Evolutionary conservation across 225 moss, liverwort and hornwort species (phyloP).

Genomic region (Physcomitrium patens): DNA sequence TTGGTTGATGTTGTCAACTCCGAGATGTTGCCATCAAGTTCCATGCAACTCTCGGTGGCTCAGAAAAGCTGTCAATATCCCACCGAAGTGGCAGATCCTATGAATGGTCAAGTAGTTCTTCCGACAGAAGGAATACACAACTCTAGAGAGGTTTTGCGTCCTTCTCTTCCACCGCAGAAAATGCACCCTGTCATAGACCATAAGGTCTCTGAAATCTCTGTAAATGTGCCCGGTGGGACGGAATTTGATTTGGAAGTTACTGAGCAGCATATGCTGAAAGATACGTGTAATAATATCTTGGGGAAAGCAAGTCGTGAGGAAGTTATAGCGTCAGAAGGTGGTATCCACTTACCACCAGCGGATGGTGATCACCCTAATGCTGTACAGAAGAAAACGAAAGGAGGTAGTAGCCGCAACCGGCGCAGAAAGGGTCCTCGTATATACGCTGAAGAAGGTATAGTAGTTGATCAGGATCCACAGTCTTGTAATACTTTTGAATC

Average conservation of each 20-base stretch:
- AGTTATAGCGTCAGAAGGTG: constrained; percentile 25
- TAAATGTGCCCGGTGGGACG: neutral
- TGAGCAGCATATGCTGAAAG: constrained; percentile 29
- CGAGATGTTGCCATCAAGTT: constrained; percentile 12
- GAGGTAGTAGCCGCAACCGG: constrained; percentile 41
- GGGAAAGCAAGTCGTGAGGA: constrained; percentile 30
- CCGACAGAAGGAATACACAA: constrained; percentile 12
- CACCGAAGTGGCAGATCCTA: constrained; percentile 16
- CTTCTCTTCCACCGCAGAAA: constrained; percentile 8
- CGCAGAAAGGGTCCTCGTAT: constrained; percentile 48
- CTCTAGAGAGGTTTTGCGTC: neutral
- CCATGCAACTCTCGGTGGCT: constrained; percentile 23
- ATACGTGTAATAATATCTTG: constrained; percentile 21
- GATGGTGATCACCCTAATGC: constrained; percentile 34
- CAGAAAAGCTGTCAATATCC: constrained; percentile 21
- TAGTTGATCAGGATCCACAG: constrained; percentile 36
- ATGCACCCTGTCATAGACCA: constrained; percentile 19
- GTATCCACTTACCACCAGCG: constrained; percentile 20
- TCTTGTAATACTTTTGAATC: constrained; percentile 29
- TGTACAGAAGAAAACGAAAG: constrained; percentile 46
- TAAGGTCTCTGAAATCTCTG: neutral
- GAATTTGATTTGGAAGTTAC: constrained; percentile 7
- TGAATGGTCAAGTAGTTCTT: constrained; percentile 3
- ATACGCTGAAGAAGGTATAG: constrained; percentile 51
- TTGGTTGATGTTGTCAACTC: constrained; percentile 23